A percentile compares a stretch with the other conserved stretches of the same genome.
These are phyloP conservation scores for Colletotrichum sp. DNA, from an alignment of 2,329 filamentous ascomycete species.

Conservation along the genomic window DNA sequence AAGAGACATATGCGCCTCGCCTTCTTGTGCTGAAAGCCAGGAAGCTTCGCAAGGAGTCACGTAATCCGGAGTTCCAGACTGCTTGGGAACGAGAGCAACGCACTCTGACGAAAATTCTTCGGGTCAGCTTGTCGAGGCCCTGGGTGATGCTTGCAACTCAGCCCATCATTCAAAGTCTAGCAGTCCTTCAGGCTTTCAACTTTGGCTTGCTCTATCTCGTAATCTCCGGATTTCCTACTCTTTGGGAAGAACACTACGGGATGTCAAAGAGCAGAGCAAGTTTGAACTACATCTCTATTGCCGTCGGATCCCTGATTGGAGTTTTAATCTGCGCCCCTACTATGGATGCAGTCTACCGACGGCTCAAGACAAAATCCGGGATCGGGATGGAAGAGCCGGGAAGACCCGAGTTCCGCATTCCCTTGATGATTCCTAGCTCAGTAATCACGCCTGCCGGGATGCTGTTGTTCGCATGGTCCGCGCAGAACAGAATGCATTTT, in stretches of 20 bases:
- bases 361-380: conserved; percentile 30
- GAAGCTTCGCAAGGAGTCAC: conserved; percentile 35
- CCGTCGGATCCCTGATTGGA: conserved; percentile 65
- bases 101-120: conserved; percentile 28
- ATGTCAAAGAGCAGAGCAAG: conserved; percentile 64
- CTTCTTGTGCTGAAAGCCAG: conserved; percentile 38
- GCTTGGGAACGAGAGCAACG: conserved; percentile 40
- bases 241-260: conserved; percentile 62
- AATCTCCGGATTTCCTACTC: conserved; percentile 63
- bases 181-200: conserved; percentile 60
- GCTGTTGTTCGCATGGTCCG: conserved; percentile 50
- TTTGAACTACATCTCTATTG: conserved; percentile 68
- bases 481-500: conserved; percentile 50
- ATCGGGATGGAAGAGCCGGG: conserved; percentile 26
- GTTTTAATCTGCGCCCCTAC: conserved; percentile 49
- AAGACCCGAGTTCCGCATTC: conserved; percentile 61
- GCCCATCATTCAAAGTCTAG: conserved; percentile 63
- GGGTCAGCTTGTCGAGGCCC: conserved; percentile 54
- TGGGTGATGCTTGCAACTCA: conserved; percentile 62
- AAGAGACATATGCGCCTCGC: conserved; percentile 42
- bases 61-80: conserved; percentile 35
- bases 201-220: conserved; percentile 70
- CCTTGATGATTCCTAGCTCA: conserved; percentile 45
- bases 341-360: conserved; percentile 45
- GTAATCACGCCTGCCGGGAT: conserved; percentile 44